A percentile compares a stretch with the other conserved stretches of the same genome.
Evolutionary conservation across 768 basidiomycete genomes (phyloP).

Genomic region (Baorangia bicolor): DNA sequence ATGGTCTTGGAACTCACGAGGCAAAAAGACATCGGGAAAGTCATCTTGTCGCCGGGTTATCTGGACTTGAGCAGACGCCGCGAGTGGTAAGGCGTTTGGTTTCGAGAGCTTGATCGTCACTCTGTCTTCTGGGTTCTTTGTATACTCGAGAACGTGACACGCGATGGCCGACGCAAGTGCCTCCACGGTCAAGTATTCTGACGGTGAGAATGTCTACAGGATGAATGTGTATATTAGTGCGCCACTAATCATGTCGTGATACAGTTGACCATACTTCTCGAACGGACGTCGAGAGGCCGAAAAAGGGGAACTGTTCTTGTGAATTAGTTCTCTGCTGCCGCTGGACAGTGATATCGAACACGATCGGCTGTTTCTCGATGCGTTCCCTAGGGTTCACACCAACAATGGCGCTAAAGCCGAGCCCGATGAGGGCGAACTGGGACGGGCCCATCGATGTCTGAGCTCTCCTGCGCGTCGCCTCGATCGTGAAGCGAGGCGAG

Average conservation of each 20-base stretch:
- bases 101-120: conserved; percentile 66
- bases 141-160: conserved; percentile 39
- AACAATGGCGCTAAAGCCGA: conserved; percentile 56
- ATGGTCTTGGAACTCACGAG: not conserved
- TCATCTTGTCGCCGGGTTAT: conserved; percentile 47
- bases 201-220: conserved; percentile 44
- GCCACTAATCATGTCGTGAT: not conserved
- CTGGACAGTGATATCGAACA: conserved; percentile 46
- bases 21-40: conserved; percentile 27
- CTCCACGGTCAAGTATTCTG: conserved; percentile 66
- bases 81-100: conserved; percentile 67
- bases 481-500: conserved; percentile 44
- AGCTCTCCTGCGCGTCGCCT: conserved; percentile 33
- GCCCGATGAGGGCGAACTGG: conserved; percentile 33
- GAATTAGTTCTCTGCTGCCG: not conserved
- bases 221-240: not conserved
- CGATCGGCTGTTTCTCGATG: conserved; percentile 58
- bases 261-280: not conserved
- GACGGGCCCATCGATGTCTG: conserved; percentile 15
- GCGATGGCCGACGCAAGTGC: conserved; percentile 63
- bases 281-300: conserved; percentile 34
- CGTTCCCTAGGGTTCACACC: conserved; percentile 72
- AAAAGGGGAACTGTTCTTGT: conserved; percentile 13
- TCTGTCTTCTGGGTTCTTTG: conserved; percentile 16
- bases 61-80: conserved; percentile 61